Base-by-base conservation (phyloP, 2,329 filamentous ascomycete genomes). In the Botrytis byssoidea region DNA sequence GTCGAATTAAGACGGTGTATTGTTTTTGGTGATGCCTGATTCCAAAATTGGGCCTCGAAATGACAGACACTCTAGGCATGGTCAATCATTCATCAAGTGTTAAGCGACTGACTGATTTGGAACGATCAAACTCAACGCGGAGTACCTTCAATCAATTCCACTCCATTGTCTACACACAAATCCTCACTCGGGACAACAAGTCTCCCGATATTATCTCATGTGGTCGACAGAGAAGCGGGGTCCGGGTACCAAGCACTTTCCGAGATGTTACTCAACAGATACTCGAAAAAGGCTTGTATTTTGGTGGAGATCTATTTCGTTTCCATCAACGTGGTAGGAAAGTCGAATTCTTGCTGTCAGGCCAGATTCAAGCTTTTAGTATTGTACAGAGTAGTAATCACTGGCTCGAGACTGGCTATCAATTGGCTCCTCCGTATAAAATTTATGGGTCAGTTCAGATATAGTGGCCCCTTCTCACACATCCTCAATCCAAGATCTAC, bases 101-200 rank as follows among this genome's bases (percentile, higher is more conserved):
- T n/a, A 10, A 25, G 10, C 22, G 46, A 51, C 46, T 51, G 10
- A 5, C 46, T 51, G 46, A 51, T 12, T 51, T 51, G 46, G 22
- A 14, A n/a, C 22, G 22, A 25, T 48, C 44, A n/a, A 12, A 9
- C 20, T 51, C 51, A 16, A 57, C 25, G 60, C 60, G 35, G 60
- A 63, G n/a, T 40, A 9, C 6, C 14, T 20, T 8, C 8, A 20
- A n/a, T 44, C 20, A n/a, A 64, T 64, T 22, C 20, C 40, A 42
- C 20, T 12, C 61, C 40, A n/a, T 29, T 32, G n/a, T 22, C 14
- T 65, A 32, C 32, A 22, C 16, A 44, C 18, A 44, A 22, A 46
- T 65, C 40, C 42, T 65, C 40, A 46, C 29, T 65, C 61, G 61
- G n/a, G 40, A 65, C n/a, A 65, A 46, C n/a, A 32, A 44, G 44